Base-by-base conservation (phyloP, 805 yeast genomes). In the Kazachstania kunashirensis region DNA sequence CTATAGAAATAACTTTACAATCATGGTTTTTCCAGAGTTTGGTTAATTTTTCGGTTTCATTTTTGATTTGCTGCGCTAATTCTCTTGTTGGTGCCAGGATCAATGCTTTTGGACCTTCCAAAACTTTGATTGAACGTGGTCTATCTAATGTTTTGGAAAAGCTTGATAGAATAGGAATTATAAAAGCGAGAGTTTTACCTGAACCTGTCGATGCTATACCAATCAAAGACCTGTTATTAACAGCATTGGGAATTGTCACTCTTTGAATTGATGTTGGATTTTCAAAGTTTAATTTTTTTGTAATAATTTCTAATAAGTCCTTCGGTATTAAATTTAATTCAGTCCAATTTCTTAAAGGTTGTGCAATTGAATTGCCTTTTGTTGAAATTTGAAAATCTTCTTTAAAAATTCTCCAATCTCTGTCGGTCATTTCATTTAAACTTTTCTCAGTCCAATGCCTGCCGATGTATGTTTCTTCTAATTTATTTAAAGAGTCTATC, bases 121-220 rank as follows among this genome's bases (percentile, higher is more conserved):
- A 34, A 8, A 46, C 43, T 40, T 65, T 67, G 24, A 73, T 67
- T 12, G 52, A 42, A n/a, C 63, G 68, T 38, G 69, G 71, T 18
- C 73, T 48, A 14, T 64, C 52, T 1, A 76, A 74, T 29, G 63
- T 57, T 50, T 57, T 70, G 60, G 59, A 44, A 12, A 80, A 62
- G 44, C 74, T 76, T 2, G 75, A 55, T 8, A 83, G 52, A 34
- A 84, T 59, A 0, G 98, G 97, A 2, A 89, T 57, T 9, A 83
- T 55, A 57, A 79, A 89, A 2, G 94, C 80, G 10, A 88, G 64
- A 0, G 98, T 89, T 54, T 92, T 89, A 49, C 98, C 98, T 1
- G 95, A 83, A 10, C 98, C 98, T 0, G 98, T 89, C 47, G 86
- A 86, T 0, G 97, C 96, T n/a, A 88, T 72, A 11, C 95, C 97